Evolutionary conservation across 106 monocot species (phyloP).

Genomic region (Narthecium ossifragum): DNA sequence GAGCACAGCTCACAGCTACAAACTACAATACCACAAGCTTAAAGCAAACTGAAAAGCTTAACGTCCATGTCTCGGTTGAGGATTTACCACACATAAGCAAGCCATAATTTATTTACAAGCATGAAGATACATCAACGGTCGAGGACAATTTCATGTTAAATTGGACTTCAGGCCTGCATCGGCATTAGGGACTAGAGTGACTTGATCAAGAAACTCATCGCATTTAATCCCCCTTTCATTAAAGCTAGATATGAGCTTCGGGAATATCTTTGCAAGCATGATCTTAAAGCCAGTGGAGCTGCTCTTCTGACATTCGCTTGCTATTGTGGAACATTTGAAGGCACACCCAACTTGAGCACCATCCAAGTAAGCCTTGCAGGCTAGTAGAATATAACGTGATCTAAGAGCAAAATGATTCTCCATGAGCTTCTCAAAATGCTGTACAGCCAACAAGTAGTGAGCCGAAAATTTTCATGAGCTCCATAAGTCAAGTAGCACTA

Average conservation of each 20-base stretch:
- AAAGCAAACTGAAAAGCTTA: no score
- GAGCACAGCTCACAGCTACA: no score
- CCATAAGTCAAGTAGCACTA: no score
- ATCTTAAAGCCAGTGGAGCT: slow-evolving; percentile 60
- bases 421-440: slow-evolving; percentile 67
- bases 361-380: slow-evolving; percentile 65
- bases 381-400: slow-evolving; percentile 32
- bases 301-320: slow-evolving; percentile 5
- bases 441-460: slow-evolving; percentile 1
- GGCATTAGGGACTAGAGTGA: neutral
- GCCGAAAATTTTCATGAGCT: neutral
- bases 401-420: slow-evolving; percentile 49
- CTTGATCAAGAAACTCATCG: slow-evolving; percentile 15
- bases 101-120: no score
- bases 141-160: no score
- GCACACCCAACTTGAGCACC: slow-evolving; percentile 45
- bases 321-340: neutral
- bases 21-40: no score
- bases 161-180: no score
- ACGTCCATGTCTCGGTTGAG: no score
- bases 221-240: slow-evolving; percentile 32
- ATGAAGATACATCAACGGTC: no score
- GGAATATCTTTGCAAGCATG: slow-evolving; percentile 50
- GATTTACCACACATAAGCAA: no score
- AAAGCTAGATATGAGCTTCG: slow-evolving; percentile 50